Evolutionary conservation across 371 early-diverging fungal species (phyloP).

Genomic region (Coemansia sp.): DNA sequence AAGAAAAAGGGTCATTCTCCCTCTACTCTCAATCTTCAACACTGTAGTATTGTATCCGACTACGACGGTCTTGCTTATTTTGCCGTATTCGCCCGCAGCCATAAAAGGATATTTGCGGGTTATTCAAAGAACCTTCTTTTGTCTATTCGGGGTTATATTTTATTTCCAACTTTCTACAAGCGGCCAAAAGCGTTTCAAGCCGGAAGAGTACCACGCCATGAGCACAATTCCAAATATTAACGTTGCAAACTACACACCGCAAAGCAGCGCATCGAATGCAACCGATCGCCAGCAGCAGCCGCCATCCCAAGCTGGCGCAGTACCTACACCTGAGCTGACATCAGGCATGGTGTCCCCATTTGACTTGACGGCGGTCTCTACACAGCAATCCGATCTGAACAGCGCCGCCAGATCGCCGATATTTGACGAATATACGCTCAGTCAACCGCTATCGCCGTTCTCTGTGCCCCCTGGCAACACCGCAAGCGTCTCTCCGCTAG

Average conservation of each 20-base stretch:
- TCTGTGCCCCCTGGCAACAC: neutral
- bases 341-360: neutral
- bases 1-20: too few relatives aligned
- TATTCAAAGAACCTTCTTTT: too few relatives aligned
- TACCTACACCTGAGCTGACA: neutral
- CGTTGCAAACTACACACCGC: neutral
- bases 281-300: constrained; percentile 14
- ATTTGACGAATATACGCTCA: neutral
- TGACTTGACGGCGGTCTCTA: neutral
- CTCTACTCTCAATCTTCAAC: too few relatives aligned
- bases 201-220: neutral
- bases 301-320: neutral
- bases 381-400: neutral
- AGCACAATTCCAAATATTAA: constrained; percentile 5
- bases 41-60: too few relatives aligned
- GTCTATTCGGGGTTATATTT: too few relatives aligned
- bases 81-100: too few relatives aligned
- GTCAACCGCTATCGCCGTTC: neutral
- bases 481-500: neutral
- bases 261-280: neutral
- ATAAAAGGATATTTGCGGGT: too few relatives aligned
- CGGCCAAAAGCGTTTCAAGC: too few relatives aligned
- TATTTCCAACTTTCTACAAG: too few relatives aligned
- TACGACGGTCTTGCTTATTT: too few relatives aligned
- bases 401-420: neutral